Percentiles rank a stretch among this genome's conserved stretches.
Evolutionary conservation across 208 protist species (phyloP).

Genomic region (Blechomonas ayalai): DNA sequence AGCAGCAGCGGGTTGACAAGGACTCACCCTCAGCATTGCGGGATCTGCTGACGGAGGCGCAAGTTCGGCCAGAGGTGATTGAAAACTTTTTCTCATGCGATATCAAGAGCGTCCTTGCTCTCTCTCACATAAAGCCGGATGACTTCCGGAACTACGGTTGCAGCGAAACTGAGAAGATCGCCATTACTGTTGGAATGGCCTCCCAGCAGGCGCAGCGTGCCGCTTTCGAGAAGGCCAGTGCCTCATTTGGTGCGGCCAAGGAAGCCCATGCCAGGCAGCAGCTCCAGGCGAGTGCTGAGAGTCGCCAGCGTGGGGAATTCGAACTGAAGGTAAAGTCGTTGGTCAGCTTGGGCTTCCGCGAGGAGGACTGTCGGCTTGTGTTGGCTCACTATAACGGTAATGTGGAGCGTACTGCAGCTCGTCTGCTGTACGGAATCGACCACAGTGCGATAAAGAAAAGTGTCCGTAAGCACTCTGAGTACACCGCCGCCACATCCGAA

Average conservation of each 20-base stretch:
- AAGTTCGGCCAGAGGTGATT: conserved; percentile 33
- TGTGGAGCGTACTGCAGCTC: conserved; percentile 50
- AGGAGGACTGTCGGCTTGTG: conserved; percentile 24
- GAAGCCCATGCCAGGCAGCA: conserved; percentile 19
- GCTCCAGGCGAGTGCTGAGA: conserved; percentile 22
- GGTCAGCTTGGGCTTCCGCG: conserved; percentile 49
- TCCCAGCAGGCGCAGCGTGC: conserved; percentile 40
- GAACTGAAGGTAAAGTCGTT: conserved; percentile 41
- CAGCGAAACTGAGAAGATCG: conserved; percentile 51
- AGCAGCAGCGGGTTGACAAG: conserved; percentile 50
- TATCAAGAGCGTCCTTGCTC: conserved; percentile 45
- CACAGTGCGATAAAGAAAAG: conserved; percentile 29
- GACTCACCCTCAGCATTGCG: conserved; percentile 39
- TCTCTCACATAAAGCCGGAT: conserved; percentile 42
- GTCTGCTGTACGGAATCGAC: conserved; percentile 51
- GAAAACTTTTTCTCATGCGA: conserved; percentile 40
- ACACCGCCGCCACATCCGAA: conserved; percentile 47
- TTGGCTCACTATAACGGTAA: conserved; percentile 80
- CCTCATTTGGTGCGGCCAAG: conserved; percentile 33
- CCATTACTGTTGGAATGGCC: conserved; percentile 42
- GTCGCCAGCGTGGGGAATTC: conserved; percentile 36
- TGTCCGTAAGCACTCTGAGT: conserved; percentile 41
- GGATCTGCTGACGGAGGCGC: conserved; percentile 43
- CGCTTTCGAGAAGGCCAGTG: conserved; percentile 43
- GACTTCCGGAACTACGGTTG: conserved; percentile 54